A percentile compares a stretch with the other conserved stretches of the same genome.
Evolutionary conservation across 495 filamentous ascomycete genomes (phyloP).

Genomic region (Hypoxylon fragiforme): DNA sequence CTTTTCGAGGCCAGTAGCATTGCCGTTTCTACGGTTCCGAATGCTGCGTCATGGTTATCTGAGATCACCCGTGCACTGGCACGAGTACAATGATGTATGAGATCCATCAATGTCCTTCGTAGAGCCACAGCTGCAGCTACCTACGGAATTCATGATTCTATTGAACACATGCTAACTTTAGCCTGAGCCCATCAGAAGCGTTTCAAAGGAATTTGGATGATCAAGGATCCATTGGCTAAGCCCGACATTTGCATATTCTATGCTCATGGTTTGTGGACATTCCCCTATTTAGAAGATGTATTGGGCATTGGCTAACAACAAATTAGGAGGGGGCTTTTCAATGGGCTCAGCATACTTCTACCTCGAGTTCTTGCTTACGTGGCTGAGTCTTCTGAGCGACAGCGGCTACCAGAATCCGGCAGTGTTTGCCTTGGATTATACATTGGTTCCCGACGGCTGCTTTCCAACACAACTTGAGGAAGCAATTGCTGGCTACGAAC

Average conservation of each 20-base stretch:
- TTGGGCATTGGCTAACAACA: conserved; percentile 15
- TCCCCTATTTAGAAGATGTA: not conserved
- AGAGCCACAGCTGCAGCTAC: no score
- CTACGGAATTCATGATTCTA: not conserved
- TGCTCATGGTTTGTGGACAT: conserved; percentile 60
- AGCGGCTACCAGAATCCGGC: conserved; percentile 70
- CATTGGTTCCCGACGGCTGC: conserved; percentile 69
- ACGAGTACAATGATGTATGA: conserved; percentile 56
- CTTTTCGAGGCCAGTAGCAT: conserved; percentile 69
- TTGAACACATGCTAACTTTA: conserved; percentile 3
- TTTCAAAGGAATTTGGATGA: conserved; percentile 66
- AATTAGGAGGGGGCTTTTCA: conserved; percentile 68
- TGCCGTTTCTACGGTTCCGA: conserved; percentile 73
- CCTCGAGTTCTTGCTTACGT: conserved; percentile 74
- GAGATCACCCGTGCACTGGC: conserved; percentile 62
- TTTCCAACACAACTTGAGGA: conserved; percentile 73
- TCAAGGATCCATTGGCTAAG: conserved; percentile 49
- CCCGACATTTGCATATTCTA: conserved; percentile 76
- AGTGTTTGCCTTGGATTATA: conserved; percentile 78
- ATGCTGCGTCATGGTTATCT: conserved; percentile 70
- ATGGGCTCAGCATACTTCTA: conserved; percentile 82
- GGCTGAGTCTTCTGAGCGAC: conserved; percentile 59
- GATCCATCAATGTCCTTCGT: not conserved
- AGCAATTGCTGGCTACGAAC: conserved; percentile 64
- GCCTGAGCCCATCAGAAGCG: conserved; percentile 17